Evolutionary conservation across 2,329 filamentous ascomycete genomes (phyloP), one percentile per base, ranked within the genome.

Genomic region (Ceratocystis colombiana): DNA sequence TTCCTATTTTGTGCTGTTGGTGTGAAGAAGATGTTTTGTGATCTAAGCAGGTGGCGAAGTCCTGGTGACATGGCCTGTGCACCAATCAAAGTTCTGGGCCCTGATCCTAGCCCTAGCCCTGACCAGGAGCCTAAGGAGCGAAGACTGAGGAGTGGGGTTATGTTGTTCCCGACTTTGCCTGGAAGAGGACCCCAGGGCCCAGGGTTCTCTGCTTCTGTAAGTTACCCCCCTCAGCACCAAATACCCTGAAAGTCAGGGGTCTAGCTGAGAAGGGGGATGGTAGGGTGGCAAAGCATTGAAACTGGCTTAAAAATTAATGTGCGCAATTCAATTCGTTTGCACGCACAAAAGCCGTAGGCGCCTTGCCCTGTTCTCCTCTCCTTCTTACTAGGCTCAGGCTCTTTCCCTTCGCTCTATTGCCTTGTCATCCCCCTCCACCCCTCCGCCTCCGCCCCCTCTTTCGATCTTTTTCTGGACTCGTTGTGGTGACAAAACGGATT

Each of bases 401-500:
- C 45, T 7, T 8, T 20, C n/a, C 20, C 20, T 48, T 48, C 8
- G 17, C 3, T 20, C 17, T 10, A 48, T 28, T 53, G 22, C 22
- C 15, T 28, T 53, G 20, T 5, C 17, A 8, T 5, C 3, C 55
- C 22, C 28, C 28, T 5, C 28, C 4, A 28, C 5, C 28, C 12
- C 7, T 33, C 17, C 6, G 28, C 53, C 28, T 30, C 3, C 8
- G 15, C 15, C 3, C 22, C 30, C 22, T 57, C 53, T 33, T 37
- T 8, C 3, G 3, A 8, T 37, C 55, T 25, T 37, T 17, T n/a
- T 59, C 55, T 59, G 33, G 55, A 37, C 28, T 59, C 28, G n/a
- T n/a, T 37, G 30, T 59, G 28, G 30, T n/a, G 55, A 59, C 55
- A n/a, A 25, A 25, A 59, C 55, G 55, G 55, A 37, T 59, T 59